Evolutionary conservation across 2,329 filamentous ascomycete genomes (phyloP).

Genomic region (Leptographium radiaticola): DNA sequence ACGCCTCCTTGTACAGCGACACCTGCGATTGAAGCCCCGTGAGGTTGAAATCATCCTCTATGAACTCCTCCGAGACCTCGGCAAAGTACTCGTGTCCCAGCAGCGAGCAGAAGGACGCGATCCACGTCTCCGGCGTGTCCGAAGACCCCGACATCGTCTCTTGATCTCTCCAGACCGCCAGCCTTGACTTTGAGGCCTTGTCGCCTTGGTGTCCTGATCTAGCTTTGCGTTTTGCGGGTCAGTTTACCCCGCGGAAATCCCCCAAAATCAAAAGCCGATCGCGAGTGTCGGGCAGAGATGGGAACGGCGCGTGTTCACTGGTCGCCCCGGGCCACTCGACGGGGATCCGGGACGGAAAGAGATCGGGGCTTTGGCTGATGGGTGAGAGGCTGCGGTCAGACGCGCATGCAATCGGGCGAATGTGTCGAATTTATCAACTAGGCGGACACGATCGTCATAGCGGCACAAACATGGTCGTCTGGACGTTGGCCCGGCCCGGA

Average conservation of each 20-base stretch:
- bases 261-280: background rate
- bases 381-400: background rate
- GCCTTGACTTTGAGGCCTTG: background rate
- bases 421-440: background rate
- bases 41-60: constrained; percentile 98
- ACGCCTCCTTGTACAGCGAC: constrained; percentile 95
- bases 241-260: constrained; percentile 1
- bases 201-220: background rate
- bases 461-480: constrained; percentile 1
- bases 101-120: constrained; percentile 89
- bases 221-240: background rate
- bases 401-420: background rate
- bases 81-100: constrained; percentile 98
- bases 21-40: constrained; percentile 92
- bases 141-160: constrained; percentile 45
- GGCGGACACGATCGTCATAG: background rate
- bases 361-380: background rate
- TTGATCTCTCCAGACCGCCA: background rate
- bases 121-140: constrained; percentile 75
- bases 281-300: background rate
- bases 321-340: background rate
- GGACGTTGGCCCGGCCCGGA: background rate
- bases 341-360: background rate
- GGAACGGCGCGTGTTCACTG: too few species aligned
- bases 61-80: constrained; percentile 97